Evolutionary conservation across 2,329 filamentous ascomycete species (phyloP).

Genomic region (Coleophoma eucalyptorum): DNA sequence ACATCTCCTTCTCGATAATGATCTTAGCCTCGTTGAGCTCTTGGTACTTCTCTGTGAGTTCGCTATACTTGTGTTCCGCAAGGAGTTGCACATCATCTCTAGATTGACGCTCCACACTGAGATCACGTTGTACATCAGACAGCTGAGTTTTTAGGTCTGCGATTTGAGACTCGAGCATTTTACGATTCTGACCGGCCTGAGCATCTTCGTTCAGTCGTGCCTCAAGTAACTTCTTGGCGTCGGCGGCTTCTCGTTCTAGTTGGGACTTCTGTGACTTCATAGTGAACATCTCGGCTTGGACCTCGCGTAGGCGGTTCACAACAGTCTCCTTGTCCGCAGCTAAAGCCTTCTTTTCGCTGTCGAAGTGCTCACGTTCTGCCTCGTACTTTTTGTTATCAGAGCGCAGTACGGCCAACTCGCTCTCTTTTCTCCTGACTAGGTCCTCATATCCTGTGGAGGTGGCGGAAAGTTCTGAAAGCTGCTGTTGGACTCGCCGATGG

Average conservation of each 20-base stretch:
- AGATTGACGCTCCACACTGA: constrained; percentile 89
- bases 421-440: constrained; percentile 88
- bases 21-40: constrained; percentile 91
- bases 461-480: constrained; percentile 80
- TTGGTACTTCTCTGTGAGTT: constrained; percentile 80
- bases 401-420: constrained; percentile 81
- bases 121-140: constrained; percentile 79
- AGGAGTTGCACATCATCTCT: constrained; percentile 90
- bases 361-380: constrained; percentile 72
- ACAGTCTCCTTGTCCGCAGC: constrained; percentile 76
- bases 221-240: constrained; percentile 82
- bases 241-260: constrained; percentile 81
- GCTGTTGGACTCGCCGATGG: constrained; percentile 77
- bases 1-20: constrained; percentile 96
- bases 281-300: constrained; percentile 83
- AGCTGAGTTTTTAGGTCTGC: constrained; percentile 83
- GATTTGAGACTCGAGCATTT: constrained; percentile 82
- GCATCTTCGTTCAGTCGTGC: constrained; percentile 87
- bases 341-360: constrained; percentile 72
- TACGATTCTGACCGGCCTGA: constrained; percentile 76
- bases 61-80: constrained; percentile 80
- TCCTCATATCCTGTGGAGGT: constrained; percentile 96
- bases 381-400: constrained; percentile 81
- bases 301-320: constrained; percentile 70
- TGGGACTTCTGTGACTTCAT: constrained; percentile 81